Evolutionary conservation across 805 yeast species (phyloP).

Genomic region (Wickerhamomyces pijperi): DNA sequence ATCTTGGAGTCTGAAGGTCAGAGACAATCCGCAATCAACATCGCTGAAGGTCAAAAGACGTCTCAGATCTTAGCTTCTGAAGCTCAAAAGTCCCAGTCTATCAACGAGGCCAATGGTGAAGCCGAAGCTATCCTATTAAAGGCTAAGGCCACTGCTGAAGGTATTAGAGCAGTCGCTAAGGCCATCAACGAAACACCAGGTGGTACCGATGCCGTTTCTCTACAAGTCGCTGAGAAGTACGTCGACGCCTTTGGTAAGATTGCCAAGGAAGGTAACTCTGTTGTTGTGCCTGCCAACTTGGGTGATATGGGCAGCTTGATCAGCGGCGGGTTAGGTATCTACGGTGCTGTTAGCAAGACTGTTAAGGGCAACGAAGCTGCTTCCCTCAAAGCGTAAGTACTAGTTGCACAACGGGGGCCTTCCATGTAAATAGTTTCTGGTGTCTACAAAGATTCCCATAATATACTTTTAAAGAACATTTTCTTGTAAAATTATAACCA

Average conservation of each 20-base stretch:
- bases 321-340: slow-evolving; percentile 69
- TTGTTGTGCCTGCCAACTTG: slow-evolving; percentile 66
- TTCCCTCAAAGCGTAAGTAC: no score
- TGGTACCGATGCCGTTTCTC: slow-evolving; percentile 64
- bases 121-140: slow-evolving; percentile 55
- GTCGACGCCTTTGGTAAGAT: slow-evolving; percentile 72
- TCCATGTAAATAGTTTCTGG: no score
- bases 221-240: slow-evolving; percentile 76
- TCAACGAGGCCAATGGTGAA: slow-evolving; percentile 66
- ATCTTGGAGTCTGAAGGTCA: slow-evolving; percentile 80
- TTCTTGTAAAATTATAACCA: no score
- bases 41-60: slow-evolving; percentile 73
- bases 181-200: slow-evolving; percentile 62
- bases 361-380: neutral
- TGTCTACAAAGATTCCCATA: no score
- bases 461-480: no score
- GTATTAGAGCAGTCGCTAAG: slow-evolving; percentile 50
- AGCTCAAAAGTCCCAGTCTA: slow-evolving; percentile 48
- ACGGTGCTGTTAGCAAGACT: slow-evolving; percentile 35
- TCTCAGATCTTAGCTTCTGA: slow-evolving; percentile 68
- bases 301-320: slow-evolving; percentile 66
- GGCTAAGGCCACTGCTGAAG: slow-evolving; percentile 66
- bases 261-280: slow-evolving; percentile 73
- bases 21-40: slow-evolving; percentile 67
- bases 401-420: no score